Conservation (phyloP, 1,139 yeast species). For the Geotrichum australiense region DNA sequence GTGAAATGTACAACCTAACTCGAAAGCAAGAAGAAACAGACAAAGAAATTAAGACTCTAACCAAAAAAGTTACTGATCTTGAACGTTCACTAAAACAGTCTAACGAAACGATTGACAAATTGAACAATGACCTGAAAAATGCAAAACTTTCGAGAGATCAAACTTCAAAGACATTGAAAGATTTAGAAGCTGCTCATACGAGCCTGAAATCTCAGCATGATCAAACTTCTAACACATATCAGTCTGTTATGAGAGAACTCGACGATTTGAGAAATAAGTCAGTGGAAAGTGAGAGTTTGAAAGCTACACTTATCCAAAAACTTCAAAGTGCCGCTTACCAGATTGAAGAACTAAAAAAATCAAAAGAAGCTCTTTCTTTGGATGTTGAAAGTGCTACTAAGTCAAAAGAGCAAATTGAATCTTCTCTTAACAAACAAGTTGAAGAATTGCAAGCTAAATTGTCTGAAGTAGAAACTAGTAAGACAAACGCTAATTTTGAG, state of each 20-base stretch:
- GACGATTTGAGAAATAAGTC: conserved; percentile 23
- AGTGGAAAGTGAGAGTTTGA: conserved; percentile 26
- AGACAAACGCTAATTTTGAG: conserved; percentile 19
- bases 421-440: conserved; percentile 17
- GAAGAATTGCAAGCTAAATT: conserved; percentile 24
- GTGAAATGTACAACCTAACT: conserved; percentile 64
- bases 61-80: conserved; percentile 24
- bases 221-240: conserved; percentile 5
- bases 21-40: conserved; percentile 53
- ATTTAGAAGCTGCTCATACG: conserved; percentile 16
- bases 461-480: conserved; percentile 23
- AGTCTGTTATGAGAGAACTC: conserved; percentile 20
- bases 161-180: conserved; percentile 14
- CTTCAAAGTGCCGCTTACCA: conserved; percentile 30
- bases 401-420: conserved; percentile 15
- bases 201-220: conserved; percentile 13
- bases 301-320: conserved; percentile 30
- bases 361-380: conserved; percentile 19
- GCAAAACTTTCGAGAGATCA: conserved; percentile 16
- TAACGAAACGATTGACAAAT: conserved; percentile 16
- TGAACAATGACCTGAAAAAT: conserved; percentile 20
- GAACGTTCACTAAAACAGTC: conserved; percentile 20
- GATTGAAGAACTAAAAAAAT: conserved; percentile 24
- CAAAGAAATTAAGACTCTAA: conserved; percentile 35
- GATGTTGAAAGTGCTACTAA: conserved; percentile 22